phyloP scores from a whole-genome alignment of 2,329 filamentous ascomycete genomes.

The Aspergillus sp. region DNA sequence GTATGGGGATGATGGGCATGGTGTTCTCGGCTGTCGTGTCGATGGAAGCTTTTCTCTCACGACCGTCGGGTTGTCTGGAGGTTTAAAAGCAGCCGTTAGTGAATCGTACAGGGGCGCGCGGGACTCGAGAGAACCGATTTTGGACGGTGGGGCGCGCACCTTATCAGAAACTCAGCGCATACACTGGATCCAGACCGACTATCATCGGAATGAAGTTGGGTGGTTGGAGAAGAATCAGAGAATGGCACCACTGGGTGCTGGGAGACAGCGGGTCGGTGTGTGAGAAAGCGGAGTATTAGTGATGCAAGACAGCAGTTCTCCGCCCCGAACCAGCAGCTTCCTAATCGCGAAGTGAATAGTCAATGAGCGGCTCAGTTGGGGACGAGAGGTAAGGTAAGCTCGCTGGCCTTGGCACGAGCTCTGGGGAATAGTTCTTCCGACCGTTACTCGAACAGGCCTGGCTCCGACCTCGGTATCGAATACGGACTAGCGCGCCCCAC shows the following conservation, averaged over 20 bases:
- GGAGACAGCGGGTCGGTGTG: background rate
- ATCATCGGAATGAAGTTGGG: background rate
- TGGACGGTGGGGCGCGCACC: constrained; percentile 7
- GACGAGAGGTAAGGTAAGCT: background rate
- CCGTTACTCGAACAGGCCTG: background rate
- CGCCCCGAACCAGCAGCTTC: background rate
- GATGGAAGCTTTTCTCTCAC: background rate
- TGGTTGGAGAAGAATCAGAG: background rate
- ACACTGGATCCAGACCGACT: constrained; percentile 4
- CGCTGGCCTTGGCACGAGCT: background rate
- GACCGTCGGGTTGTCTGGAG: background rate
- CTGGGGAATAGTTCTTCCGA: background rate
- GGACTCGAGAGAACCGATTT: background rate
- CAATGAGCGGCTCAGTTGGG: background rate
- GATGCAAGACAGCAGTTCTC: background rate
- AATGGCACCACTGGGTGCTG: background rate
- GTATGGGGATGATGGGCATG: constrained; percentile 31
- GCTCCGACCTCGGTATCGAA: background rate
- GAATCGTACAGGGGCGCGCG: background rate
- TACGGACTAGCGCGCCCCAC: background rate
- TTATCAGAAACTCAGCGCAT: constrained; percentile 7
- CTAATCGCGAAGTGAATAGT: background rate
- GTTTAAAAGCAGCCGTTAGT: background rate
- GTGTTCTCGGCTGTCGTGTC: constrained; percentile 17
- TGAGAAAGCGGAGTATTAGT: background rate